phyloP scores from a whole-genome alignment of 2,329 filamentous ascomycete genomes.

The Knufia petricola region DNA sequence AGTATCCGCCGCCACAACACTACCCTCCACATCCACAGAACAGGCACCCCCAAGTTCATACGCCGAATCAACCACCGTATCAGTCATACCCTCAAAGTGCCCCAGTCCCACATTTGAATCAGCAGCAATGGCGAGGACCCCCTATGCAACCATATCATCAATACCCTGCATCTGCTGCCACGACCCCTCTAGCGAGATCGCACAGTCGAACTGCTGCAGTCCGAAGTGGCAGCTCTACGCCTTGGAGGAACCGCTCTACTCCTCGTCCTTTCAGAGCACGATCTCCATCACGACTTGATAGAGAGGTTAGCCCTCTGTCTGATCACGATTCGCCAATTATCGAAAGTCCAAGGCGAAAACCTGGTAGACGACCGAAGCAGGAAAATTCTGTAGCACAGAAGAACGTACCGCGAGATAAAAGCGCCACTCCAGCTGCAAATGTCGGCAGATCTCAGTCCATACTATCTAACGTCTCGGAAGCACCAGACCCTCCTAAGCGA shows the following conservation, averaged over 20 bases:
- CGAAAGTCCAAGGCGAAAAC: constrained; percentile 7
- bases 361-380: constrained; percentile 10
- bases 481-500: constrained; percentile 14
- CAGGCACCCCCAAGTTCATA: constrained; percentile 11
- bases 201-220: constrained; percentile 9
- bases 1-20: constrained; percentile 14
- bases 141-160: constrained; percentile 15
- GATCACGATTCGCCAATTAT: constrained; percentile 17
- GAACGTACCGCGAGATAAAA: constrained; percentile 10
- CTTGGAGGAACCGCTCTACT: constrained; percentile 18
- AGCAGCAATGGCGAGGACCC: constrained; percentile 15
- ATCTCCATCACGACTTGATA: constrained; percentile 19
- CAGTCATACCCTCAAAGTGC: constrained; percentile 20
- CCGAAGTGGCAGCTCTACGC: constrained; percentile 19
- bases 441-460: constrained; percentile 20
- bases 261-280: constrained; percentile 11
- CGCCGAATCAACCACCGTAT: constrained; percentile 18
- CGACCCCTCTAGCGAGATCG: constrained; percentile 17
- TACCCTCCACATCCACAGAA: constrained; percentile 13
- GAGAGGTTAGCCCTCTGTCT: constrained; percentile 22
- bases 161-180: constrained; percentile 16
- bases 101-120: constrained; percentile 17
- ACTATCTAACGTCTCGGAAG: constrained; percentile 20
- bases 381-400: constrained; percentile 9
- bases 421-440: constrained; percentile 16